These are phyloP conservation scores for Xylariomycetidae sp. DNA, from an alignment of 2,329 filamentous ascomycete genomes.

Conservation along the genomic window DNA sequence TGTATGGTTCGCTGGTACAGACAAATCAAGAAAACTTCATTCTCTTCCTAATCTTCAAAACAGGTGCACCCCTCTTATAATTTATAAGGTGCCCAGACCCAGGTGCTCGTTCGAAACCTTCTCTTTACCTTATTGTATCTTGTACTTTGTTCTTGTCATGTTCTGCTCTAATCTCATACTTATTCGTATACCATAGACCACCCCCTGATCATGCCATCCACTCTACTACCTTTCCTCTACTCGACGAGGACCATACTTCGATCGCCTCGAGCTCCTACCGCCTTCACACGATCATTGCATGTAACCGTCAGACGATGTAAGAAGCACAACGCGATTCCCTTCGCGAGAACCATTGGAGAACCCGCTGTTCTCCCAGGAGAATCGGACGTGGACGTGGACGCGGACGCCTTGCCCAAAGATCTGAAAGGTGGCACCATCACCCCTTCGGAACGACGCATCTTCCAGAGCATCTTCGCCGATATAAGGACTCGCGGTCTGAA, in stretches of 20 bases:
- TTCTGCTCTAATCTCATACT: too few relatives aligned
- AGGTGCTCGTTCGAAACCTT: too few relatives aligned
- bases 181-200: too few relatives aligned
- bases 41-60: too few relatives aligned
- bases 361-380: too few relatives aligned
- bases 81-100: too few relatives aligned
- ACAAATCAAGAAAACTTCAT: too few relatives aligned
- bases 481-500: slow-evolving; percentile 41
- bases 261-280: slow-evolving; percentile 21
- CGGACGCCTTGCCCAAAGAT: slow-evolving; percentile 15
- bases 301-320: slow-evolving; percentile 9
- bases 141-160: too few relatives aligned
- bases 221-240: slow-evolving; percentile 64
- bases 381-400: slow-evolving; percentile 31
- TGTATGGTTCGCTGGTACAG: too few relatives aligned
- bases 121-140: too few relatives aligned
- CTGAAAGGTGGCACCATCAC: slow-evolving; percentile 46
- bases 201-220: slow-evolving; percentile 36
- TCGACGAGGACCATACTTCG: slow-evolving; percentile 60
- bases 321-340: slow-evolving; percentile 43
- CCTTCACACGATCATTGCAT: slow-evolving; percentile 20
- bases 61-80: too few relatives aligned
- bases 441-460: slow-evolving; percentile 43
- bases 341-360: slow-evolving; percentile 32
- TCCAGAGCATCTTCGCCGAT: slow-evolving; percentile 53